A percentile compares a stretch with the other conserved stretches of the same genome.
Conservation (phyloP, 2,329 filamentous ascomycete genomes). For the Trichoderma sp. region DNA sequence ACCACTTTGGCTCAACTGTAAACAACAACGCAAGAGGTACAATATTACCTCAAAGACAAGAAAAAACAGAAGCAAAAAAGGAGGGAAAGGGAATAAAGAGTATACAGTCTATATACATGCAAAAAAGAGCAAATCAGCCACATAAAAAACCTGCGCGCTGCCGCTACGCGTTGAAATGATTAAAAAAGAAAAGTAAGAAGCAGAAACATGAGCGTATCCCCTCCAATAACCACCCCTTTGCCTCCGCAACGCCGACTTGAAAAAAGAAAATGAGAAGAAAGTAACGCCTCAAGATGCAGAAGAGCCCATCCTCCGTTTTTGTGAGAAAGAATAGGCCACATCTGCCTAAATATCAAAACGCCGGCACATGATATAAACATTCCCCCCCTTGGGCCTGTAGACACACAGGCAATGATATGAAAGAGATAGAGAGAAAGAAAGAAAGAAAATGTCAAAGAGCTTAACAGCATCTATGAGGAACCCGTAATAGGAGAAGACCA, state of each 20-base stretch:
- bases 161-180: background rate
- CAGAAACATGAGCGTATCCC: too few relatives aligned
- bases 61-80: too few relatives aligned
- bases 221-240: background rate
- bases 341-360: background rate
- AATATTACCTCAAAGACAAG: background rate
- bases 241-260: background rate
- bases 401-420: background rate
- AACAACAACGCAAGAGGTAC: background rate
- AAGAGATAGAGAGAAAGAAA: background rate
- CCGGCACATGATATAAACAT: background rate
- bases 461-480: background rate
- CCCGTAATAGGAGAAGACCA: slow-evolving; percentile 35
- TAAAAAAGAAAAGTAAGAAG: background rate
- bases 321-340: background rate
- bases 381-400: background rate
- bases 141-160: background rate
- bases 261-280: background rate
- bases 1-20: background rate
- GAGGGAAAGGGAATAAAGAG: background rate
- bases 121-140: background rate
- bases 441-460: background rate
- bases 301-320: background rate
- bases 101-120: background rate
- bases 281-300: background rate